Conservation (phyloP, 768 basidiomycete genomes). For the Jaapia argillacea region DNA sequence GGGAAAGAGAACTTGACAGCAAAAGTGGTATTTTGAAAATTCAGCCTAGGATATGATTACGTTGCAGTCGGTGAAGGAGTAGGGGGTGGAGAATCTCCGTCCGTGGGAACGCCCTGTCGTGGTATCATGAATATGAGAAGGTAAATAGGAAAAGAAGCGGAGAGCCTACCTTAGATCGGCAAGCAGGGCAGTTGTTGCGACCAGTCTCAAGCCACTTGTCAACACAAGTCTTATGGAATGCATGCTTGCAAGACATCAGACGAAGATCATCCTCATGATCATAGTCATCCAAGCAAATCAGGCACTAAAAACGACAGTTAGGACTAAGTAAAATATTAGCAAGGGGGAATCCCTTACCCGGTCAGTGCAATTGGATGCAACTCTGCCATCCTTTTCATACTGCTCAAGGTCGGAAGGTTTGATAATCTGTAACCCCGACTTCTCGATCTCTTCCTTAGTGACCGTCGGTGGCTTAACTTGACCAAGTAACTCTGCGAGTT, state of each 20-base stretch:
- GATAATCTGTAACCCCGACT: constrained; percentile 72
- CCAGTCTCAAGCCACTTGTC: constrained; percentile 84
- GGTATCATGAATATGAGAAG: too few relatives aligned
- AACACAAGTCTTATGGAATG: constrained; percentile 84
- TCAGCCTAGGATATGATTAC: too few relatives aligned
- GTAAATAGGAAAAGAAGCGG: too few relatives aligned
- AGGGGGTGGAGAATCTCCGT: too few relatives aligned
- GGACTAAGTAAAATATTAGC: background rate
- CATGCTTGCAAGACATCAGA: constrained; percentile 74
- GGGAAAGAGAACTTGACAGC: too few relatives aligned
- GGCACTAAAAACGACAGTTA: constrained; percentile 36
- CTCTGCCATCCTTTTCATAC: constrained; percentile 50
- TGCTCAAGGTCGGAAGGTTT: constrained; percentile 29
- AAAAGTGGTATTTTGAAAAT: too few relatives aligned
- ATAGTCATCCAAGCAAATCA: constrained; percentile 88
- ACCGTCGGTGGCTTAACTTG: constrained; percentile 78
- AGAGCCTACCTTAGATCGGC: constrained; percentile 65
- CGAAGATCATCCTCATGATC: constrained; percentile 67
- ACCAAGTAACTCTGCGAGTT: constrained; percentile 76
- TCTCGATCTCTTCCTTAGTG: constrained; percentile 77
- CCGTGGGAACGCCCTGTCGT: too few relatives aligned
- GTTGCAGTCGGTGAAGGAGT: too few relatives aligned
- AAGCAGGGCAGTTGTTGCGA: constrained; percentile 87
- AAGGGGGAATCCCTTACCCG: constrained; percentile 35
- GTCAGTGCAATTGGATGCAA: constrained; percentile 74